These are phyloP conservation scores for Postia placenta DNA, from an alignment of 768 basidiomycete genomes.

Conservation along the genomic window DNA sequence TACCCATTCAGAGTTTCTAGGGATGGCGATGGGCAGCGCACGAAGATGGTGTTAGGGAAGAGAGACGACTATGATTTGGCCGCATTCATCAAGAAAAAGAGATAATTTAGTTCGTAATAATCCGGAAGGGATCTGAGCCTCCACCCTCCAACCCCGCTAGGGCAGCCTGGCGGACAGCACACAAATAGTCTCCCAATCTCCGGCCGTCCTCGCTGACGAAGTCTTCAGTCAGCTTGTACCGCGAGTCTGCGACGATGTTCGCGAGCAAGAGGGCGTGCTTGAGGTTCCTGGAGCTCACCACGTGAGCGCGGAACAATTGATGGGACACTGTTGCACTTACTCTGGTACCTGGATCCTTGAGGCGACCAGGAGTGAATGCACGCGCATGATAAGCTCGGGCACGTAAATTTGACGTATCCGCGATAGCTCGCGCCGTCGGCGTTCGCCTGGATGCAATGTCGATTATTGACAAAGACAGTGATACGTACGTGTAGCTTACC, in stretches of 20 bases:
- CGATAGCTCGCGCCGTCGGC: conserved; percentile 58
- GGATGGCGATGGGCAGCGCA: too few species aligned
- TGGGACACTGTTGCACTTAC: conserved; percentile 43
- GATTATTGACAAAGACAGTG: background rate
- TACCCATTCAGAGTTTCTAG: too few species aligned
- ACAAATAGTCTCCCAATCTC: conserved; percentile 67
- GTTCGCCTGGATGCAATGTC: conserved; percentile 30
- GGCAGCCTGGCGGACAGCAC: conserved; percentile 63
- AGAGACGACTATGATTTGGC: too few species aligned
- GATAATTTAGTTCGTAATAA: too few species aligned
- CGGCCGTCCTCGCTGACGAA: conserved; percentile 62
- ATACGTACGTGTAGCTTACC: conserved; percentile 25
- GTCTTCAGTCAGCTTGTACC: conserved; percentile 80
- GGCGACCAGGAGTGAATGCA: conserved; percentile 66
- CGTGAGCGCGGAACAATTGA: background rate
- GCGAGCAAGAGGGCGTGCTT: conserved; percentile 69
- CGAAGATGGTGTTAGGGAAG: too few species aligned
- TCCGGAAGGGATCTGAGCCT: conserved; percentile 70
- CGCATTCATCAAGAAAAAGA: too few species aligned
- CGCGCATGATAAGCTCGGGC: conserved; percentile 82
- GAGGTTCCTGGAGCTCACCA: conserved; percentile 49
- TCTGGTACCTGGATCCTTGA: conserved; percentile 60
- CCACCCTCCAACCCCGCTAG: conserved; percentile 68
- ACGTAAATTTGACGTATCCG: conserved; percentile 87
- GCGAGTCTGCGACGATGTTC: conserved; percentile 85